Evolutionary conservation across 2,329 filamentous ascomycete genomes (phyloP).

Genomic region (Didymella exigua): DNA sequence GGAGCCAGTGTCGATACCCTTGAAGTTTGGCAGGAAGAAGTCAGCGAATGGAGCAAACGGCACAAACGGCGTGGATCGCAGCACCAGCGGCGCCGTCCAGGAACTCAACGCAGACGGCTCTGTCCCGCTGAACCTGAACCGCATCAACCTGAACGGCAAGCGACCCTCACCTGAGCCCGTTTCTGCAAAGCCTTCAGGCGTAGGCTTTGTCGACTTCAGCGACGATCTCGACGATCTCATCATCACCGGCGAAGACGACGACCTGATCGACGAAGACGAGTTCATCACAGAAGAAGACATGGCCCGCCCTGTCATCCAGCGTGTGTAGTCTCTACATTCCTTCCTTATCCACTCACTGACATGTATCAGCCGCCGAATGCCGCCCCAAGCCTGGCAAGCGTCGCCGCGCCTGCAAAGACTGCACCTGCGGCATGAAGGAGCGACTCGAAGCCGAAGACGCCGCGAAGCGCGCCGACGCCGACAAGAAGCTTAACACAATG

Average conservation of each 20-base stretch:
- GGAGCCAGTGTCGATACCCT: slow-evolving; percentile 61
- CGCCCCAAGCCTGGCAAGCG: slow-evolving; percentile 86
- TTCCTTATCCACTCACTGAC: slow-evolving; percentile 8
- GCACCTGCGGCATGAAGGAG: slow-evolving; percentile 89
- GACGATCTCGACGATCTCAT: slow-evolving; percentile 65
- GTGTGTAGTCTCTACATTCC: slow-evolving; percentile 60
- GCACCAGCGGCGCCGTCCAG: slow-evolving; percentile 26
- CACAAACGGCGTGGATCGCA: slow-evolving; percentile 25
- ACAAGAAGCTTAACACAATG: slow-evolving; percentile 67
- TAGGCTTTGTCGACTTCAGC: slow-evolving; percentile 64
- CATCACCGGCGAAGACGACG: slow-evolving; percentile 70
- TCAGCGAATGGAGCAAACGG: slow-evolving; percentile 41
- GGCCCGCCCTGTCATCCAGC: slow-evolving; percentile 75
- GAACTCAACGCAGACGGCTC: slow-evolving; percentile 44
- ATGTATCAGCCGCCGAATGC: slow-evolving; percentile 74
- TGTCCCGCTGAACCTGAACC: slow-evolving; percentile 39
- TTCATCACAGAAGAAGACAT: slow-evolving; percentile 86
- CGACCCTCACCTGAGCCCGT: slow-evolving; percentile 47
- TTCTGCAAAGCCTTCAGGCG: slow-evolving; percentile 38
- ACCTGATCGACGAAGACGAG: slow-evolving; percentile 88
- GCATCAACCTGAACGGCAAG: slow-evolving; percentile 50
- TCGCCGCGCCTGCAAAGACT: slow-evolving; percentile 95
- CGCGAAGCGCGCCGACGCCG: slow-evolving; percentile 67
- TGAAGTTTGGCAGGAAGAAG: slow-evolving; percentile 71
- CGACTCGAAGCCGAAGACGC: slow-evolving; percentile 84